Base-by-base conservation (phyloP, 306 rosid genomes). In the Sphenostylis stenocarpa region DNA sequence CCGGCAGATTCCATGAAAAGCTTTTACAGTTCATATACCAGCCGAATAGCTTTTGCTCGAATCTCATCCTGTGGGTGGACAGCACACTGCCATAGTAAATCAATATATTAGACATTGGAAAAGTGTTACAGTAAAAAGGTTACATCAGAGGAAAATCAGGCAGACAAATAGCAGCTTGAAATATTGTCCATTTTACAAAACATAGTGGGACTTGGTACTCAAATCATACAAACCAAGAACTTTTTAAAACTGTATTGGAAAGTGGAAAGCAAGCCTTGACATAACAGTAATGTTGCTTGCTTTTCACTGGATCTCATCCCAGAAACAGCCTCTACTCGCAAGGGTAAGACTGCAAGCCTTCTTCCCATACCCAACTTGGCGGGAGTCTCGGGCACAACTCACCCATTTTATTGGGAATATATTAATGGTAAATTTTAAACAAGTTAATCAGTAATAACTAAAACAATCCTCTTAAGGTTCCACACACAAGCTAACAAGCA, bases 31-130 rank as follows among this genome's bases (percentile, higher is more conserved):
- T 7, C n/a, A n/a, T 70, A n/a, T 92, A 95, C 99, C 97, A 95
- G 91, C 68, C 99, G 91, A 58, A 92, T 92, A 86, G 97, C 97
- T 88, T 89, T 95, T 67, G 99, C 90, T 75, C 99, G 92, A 72
- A 92, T 91, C 81, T 95, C 97, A 77, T 92, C 97, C 83, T 95
- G 97, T n/a, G 90, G 36, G 82, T 95, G 99, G 33, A 89, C 83
- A 66, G 97, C 92, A 87, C 99, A 95, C 99, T 95, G 93, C 87
- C 81, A 87, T 36, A 15, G 60, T 70, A 81, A 74, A 80, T 58
- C 77, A 76, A 79, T 24, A 49, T 20, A 24, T 77, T 47, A 82
- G 83, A 81, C 44, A 56, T 21, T 36, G 51, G 51, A 76, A 67
- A 58, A 52, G 15, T 44, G 74, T 49, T 28, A 29, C 28, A 63